Conservation (phyloP, 768 basidiomycete species). For the Artomyces pyxidatus region DNA sequence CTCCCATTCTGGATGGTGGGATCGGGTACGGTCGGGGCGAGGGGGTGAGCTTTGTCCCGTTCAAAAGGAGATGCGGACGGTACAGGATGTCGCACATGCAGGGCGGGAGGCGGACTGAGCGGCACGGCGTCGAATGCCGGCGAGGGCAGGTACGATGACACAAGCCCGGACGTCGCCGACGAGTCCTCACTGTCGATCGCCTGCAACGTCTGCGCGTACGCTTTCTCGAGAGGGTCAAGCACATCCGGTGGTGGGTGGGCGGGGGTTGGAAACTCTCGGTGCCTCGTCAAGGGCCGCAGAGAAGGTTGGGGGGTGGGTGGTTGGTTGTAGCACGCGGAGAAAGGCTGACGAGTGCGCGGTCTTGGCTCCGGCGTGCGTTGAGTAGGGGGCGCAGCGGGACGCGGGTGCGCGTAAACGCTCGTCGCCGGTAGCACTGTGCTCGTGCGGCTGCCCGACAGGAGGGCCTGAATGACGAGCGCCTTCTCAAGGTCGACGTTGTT, state of each 20-base stretch:
- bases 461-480: conserved; percentile 5
- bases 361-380: not conserved
- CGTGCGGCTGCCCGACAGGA: not conserved
- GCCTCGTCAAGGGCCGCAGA: not conserved
- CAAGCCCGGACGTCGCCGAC: conserved; percentile 11
- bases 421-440: not conserved
- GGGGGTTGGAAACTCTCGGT: not conserved
- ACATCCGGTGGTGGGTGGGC: not conserved
- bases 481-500: conserved; percentile 9
- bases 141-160: conserved; percentile 15
- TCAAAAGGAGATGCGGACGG: too few relatives aligned
- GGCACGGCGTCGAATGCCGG: conserved; percentile 8
- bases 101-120: conserved; percentile 11
- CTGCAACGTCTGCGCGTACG: conserved; percentile 1
- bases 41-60: conserved; percentile 1
- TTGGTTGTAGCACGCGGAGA: not conserved
- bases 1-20: not conserved
- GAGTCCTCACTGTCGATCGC: not conserved
- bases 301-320: not conserved
- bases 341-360: not conserved
- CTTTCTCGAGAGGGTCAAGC: not conserved
- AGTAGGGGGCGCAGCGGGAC: not conserved
- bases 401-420: not conserved
- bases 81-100: conserved; percentile 15
- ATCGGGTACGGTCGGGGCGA: not conserved